Base-by-base conservation (phyloP, 2,329 filamentous ascomycete species). In the Beauveria medogensis region DNA sequence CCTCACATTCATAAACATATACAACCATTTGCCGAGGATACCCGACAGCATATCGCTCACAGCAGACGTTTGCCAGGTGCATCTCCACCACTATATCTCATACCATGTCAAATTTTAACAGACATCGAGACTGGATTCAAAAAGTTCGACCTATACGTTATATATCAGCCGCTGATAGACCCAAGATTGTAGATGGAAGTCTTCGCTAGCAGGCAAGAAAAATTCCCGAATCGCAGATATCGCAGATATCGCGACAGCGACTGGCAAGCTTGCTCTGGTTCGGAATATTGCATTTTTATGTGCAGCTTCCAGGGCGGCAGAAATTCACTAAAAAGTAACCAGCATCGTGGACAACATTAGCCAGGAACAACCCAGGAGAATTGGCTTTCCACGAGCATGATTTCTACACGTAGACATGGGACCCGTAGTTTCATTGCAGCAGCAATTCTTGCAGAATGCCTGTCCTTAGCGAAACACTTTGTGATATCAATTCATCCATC, bases 221-320 rank as follows among this genome's bases (percentile, higher is more conserved):
- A 73, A 75, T 51, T 80, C 80, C 16, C 78, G 73, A 50, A 73
- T 90, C 46, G 70, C 89, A 26, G 87, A 90, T 69, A 73, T 90
- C 44, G 70, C 89, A 26, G 87, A 90, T 69, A 75, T 90, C 20
- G 87, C 81, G 1, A 84, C 86, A 3, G 87, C 87, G 0, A 89
- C 87, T 0, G 88, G 88, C 28, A 77, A 78, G 30, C 76, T 91
- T 30, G 88, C 84, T 16, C 72, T 89, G 70, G 85, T 91, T 58
- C 91, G 89, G 88, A 91, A 90, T 66, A 77, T 87, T 62, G 87
- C 90, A 70, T 85, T 65, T 90, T 86, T 87, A 73, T 68, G 80
- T 74, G 26, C 24, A 24, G 18, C 40, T 34, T 26, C 40, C 48
- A 22, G n/a, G 18, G 6, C 16, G 34, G 22, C 14, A 16, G 50